Evolutionary conservation across 1,284 basidiomycete genomes (phyloP), one percentile per base, ranked within the genome.

Genomic region (Tausonia pullulans): DNA sequence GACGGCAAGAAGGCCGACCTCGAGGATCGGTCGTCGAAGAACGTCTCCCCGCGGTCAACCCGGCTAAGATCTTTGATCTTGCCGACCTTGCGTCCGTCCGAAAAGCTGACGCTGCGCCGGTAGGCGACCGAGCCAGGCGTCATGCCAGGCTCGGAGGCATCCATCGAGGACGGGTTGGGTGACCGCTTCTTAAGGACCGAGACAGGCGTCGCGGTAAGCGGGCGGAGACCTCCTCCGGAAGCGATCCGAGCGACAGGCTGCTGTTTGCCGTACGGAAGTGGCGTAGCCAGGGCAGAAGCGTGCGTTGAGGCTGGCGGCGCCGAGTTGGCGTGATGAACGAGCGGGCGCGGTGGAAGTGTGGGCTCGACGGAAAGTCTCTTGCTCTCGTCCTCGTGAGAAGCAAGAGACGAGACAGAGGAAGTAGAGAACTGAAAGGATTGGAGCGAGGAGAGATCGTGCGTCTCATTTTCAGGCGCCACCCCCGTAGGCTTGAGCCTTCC

Each of bases 71-170:
- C 88, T 62, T 81, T 78, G 58, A 93, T 93, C 49, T 88, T 89
- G 4, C 92, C 91, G 52, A 87, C 85, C 66, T 82, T 81, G 72
- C 86, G 87, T 4, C 92, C 91, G 72, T 97, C 93, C 16, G 90
- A 94, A 77, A 97, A 97, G 74, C 90, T 93, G 61, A 97, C 93
- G 55, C 89, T 93, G 45, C 92, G 83, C 41, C 85, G 83, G 67
- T 85, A 81, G 4, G 66, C 67, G 51, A 70, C 58, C 39, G 61
- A 62, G 14, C 64, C 61, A 27, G 60, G 67, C 58, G 58, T 69
- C 27, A 51, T 60, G 41, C 59, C 66, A 27, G 27, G 27, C 27
- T 27, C 27, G 27, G 27, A 27, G 27, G 27, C 27, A 27, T 27
- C 27, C 27, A 27, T 27, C 27, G 27, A 27, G 27, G 27, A 27